Evolutionary conservation across 2,329 filamentous ascomycete genomes (phyloP).

Genomic region (Exophiala calicioides): DNA sequence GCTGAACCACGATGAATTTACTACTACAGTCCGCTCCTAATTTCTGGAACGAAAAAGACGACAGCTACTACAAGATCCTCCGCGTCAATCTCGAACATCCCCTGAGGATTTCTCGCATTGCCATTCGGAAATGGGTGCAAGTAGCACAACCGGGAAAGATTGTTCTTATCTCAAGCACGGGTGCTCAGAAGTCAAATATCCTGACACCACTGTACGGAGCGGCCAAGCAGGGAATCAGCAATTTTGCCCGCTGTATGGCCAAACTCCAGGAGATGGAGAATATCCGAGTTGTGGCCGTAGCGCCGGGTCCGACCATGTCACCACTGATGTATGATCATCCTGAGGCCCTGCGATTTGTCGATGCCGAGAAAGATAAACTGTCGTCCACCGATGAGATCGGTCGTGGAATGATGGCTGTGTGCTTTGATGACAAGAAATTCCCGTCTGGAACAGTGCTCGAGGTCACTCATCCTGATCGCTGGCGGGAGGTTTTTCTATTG

Average conservation of each 20-base stretch:
- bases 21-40: conserved; percentile 41
- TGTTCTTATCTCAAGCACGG: conserved; percentile 51
- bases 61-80: conserved; percentile 45
- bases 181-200: conserved; percentile 43
- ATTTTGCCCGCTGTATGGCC: conserved; percentile 52
- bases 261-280: conserved; percentile 50
- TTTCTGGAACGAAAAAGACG: conserved; percentile 48
- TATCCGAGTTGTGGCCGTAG: conserved; percentile 61
- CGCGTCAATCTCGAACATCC: conserved; percentile 56
- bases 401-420: conserved; percentile 14
- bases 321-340: conserved; percentile 19
- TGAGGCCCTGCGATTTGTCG: conserved; percentile 13
- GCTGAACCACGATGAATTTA: neutral
- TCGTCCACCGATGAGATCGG: conserved; percentile 9
- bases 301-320: conserved; percentile 44
- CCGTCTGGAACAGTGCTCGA: conserved; percentile 12
- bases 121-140: conserved; percentile 35
- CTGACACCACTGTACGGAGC: conserved; percentile 50
- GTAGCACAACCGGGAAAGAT: conserved; percentile 29
- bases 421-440: conserved; percentile 2
- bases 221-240: conserved; percentile 51
- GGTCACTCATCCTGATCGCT: conserved; percentile 16
- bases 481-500: conserved; percentile 14
- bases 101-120: conserved; percentile 52
- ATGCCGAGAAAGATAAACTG: conserved; percentile 13